A percentile compares a stretch with the other conserved stretches of the same genome.
These are phyloP conservation scores for Chimonanthus praecox DNA, from an alignment of 164 flowering plant species.

Conservation along the genomic window DNA sequence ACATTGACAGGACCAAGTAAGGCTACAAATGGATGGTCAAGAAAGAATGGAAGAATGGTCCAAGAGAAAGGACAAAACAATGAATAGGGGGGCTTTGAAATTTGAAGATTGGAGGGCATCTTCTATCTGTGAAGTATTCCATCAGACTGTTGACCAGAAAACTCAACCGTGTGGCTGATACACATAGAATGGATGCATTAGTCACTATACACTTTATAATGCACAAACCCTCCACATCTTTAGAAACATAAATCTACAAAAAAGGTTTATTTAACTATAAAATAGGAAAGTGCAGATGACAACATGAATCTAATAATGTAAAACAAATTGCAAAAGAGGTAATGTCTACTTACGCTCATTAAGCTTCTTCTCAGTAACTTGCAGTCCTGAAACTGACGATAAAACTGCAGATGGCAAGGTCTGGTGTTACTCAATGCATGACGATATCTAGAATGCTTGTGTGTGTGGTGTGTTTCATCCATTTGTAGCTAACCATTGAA, in stretches of 20 bases:
- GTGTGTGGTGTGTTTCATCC: too few relatives aligned
- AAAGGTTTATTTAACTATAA: neutral
- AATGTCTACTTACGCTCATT: conserved; percentile 37
- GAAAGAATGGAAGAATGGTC: neutral
- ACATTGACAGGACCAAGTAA: too few relatives aligned
- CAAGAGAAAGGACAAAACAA: neutral
- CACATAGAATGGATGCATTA: too few relatives aligned
- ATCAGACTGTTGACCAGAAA: neutral
- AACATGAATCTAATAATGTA: neutral
- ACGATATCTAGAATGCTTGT: neutral
- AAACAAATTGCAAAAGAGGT: neutral
- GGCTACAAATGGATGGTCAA: too few relatives aligned
- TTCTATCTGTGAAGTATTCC: neutral
- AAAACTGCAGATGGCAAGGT: conserved; percentile 53
- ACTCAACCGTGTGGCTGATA: neutral
- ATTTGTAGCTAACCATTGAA: too few relatives aligned
- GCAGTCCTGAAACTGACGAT: conserved; percentile 74
- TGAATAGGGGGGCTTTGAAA: neutral
- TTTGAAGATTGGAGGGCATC: neutral
- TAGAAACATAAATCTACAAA: neutral
- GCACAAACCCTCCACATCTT: neutral
- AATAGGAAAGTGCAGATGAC: neutral
- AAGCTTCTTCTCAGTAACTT: conserved; percentile 39
- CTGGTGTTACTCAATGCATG: neutral
- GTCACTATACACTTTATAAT: too few relatives aligned